Conservation (phyloP, 176 grass and related monocot species). For the Themeda triandra region DNA sequence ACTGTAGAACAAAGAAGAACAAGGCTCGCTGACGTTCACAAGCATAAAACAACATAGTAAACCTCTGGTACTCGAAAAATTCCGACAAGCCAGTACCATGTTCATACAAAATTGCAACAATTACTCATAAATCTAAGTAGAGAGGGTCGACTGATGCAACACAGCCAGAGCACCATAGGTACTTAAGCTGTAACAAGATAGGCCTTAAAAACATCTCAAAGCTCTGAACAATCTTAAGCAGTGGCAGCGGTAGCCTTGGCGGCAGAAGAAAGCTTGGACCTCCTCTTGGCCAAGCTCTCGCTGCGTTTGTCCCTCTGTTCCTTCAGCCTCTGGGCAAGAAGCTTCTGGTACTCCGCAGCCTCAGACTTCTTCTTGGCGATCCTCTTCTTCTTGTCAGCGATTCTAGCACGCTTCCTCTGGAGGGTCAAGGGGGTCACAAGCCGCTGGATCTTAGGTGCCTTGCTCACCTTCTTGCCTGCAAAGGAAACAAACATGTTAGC, state of each 20-base stretch:
- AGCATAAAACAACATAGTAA: conserved; percentile 5
- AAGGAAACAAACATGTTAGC: background rate
- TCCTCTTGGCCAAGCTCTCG: conserved; percentile 90
- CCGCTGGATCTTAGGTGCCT: conserved; percentile 98
- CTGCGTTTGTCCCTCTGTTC: conserved; percentile 80
- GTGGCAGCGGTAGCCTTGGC: conserved; percentile 44
- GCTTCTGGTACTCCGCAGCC: conserved; percentile 95
- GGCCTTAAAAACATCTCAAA: conserved; percentile 22
- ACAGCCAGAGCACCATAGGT: background rate
- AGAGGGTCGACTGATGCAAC: background rate
- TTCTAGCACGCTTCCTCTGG: conserved; percentile 88
- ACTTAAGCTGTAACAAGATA: conserved; percentile 2
- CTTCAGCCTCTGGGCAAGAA: conserved; percentile 80
- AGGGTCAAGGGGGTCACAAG: conserved; percentile 83
- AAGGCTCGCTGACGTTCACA: background rate
- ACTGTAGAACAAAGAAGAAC: background rate
- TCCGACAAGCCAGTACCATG: background rate
- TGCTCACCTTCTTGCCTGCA: conserved; percentile 93
- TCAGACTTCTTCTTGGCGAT: conserved; percentile 78
- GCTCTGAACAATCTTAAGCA: conserved; percentile 19
- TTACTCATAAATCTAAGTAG: conserved; percentile 22
- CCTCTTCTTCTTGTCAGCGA: conserved; percentile 94
- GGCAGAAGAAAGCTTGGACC: conserved; percentile 72
- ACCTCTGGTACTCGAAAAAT: conserved; percentile 2
- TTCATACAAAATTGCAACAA: conserved; percentile 40